Evolutionary conservation across 1,284 basidiomycete species (phyloP).

Genomic region (Salmacisia buchloeana): DNA sequence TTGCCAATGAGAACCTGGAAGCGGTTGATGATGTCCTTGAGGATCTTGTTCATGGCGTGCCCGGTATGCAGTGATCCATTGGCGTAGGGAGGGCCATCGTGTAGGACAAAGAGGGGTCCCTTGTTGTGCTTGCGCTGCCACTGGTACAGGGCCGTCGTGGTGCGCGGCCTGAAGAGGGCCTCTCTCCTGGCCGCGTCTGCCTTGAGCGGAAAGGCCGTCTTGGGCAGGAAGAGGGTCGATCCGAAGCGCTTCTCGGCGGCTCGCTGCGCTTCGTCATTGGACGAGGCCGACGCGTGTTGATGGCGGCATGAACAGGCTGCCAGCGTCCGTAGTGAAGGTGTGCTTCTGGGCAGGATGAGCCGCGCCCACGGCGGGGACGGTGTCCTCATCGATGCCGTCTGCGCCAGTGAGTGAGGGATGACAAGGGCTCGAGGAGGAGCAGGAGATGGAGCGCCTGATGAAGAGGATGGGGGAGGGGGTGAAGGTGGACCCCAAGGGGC

Average conservation of each 20-base stretch:
- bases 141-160: slow-evolving; percentile 71
- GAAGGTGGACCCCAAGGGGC: too few species aligned
- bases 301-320: too few species aligned
- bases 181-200: slow-evolving; percentile 66
- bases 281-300: too few species aligned
- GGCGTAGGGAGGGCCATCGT: slow-evolving; percentile 96
- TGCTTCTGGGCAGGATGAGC: neutral
- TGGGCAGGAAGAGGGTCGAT: slow-evolving; percentile 71
- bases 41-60: slow-evolving; percentile 91
- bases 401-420: too few species aligned
- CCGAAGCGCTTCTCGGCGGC: slow-evolving; percentile 6
- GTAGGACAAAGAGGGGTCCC: slow-evolving; percentile 72
- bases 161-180: slow-evolving; percentile 61
- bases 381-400: too few species aligned
- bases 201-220: slow-evolving; percentile 73
- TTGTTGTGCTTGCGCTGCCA: slow-evolving; percentile 73
- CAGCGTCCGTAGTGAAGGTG: too few species aligned
- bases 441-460: too few species aligned
- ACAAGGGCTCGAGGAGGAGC: too few species aligned
- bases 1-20: slow-evolving; percentile 75
- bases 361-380: too few species aligned
- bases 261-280: neutral
- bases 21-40: slow-evolving; percentile 93
- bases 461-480: too few species aligned
- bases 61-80: slow-evolving; percentile 95